Percentiles rank a stretch among this genome's conserved stretches.
Conservation (phyloP, 106 monocot species). For the Cymbidium sinense region DNA sequence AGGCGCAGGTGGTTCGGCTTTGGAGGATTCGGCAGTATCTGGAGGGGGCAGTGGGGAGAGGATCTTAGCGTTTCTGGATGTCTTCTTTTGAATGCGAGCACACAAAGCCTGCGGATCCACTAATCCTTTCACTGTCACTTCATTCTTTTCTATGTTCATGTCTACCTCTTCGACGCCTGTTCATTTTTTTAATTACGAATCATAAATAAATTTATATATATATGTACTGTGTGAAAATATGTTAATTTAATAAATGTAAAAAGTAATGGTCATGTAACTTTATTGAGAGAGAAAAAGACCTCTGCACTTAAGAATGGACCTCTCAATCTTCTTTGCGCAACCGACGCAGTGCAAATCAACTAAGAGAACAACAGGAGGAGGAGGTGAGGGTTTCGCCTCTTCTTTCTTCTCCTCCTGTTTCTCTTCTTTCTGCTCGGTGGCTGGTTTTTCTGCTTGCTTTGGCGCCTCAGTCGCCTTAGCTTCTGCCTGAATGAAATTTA, state of each 20-base stretch:
- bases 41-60: conserved; percentile 44
- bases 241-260: too few relatives aligned
- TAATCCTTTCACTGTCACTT: conserved; percentile 59
- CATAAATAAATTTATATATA: too few relatives aligned
- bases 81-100: conserved; percentile 48
- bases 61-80: conserved; percentile 45
- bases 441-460: conserved; percentile 11
- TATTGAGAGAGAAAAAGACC: conserved; percentile 14
- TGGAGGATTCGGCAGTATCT: conserved; percentile 16
- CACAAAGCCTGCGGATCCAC: conserved; percentile 74
- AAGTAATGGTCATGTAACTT: too few relatives aligned
- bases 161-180: conserved; percentile 82
- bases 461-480: conserved; percentile 21
- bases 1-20: conserved; percentile 6
- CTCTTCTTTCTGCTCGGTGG: conserved; percentile 27
- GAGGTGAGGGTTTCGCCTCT: conserved; percentile 31
- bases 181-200: not conserved
- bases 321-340: conserved; percentile 57
- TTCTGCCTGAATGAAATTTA: conserved; percentile 8
- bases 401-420: conserved; percentile 37
- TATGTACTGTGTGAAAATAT: too few relatives aligned
- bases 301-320: conserved; percentile 48
- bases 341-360: conserved; percentile 77
- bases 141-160: conserved; percentile 60
- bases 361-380: conserved; percentile 45